Evolutionary conservation across 176 grass and related monocot species (phyloP).

Genomic region (Cymbopogon citratus): DNA sequence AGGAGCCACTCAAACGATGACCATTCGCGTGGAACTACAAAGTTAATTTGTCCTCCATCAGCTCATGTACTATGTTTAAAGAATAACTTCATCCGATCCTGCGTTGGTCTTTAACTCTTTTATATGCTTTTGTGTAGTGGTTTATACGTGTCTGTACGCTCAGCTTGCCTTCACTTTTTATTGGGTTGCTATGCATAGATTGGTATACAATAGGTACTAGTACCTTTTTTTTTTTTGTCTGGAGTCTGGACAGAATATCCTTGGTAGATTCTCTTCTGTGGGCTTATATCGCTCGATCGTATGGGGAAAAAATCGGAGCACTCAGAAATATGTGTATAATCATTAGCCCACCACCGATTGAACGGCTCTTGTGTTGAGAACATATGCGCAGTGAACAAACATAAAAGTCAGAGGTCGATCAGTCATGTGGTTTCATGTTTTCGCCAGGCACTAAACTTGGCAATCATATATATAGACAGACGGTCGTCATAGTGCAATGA

Average conservation of each 20-base stretch:
- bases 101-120: background rate
- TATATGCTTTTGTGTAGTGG: background rate
- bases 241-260: background rate
- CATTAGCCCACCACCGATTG: constrained; percentile 21
- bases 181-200: background rate
- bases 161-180: background rate
- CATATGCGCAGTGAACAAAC: constrained; percentile 13
- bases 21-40: constrained; percentile 20
- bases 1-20: background rate
- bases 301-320: background rate
- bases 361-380: constrained; percentile 31
- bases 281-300: background rate
- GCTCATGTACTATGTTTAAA: background rate
- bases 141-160: background rate
- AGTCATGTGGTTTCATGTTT: background rate
- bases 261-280: constrained; percentile 9
- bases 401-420: background rate
- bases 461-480: no score
- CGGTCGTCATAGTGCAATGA: no score
- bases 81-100: background rate
- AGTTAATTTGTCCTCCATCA: background rate
- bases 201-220: background rate
- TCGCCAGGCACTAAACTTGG: background rate
- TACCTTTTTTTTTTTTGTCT: background rate
- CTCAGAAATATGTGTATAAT: background rate